Conservation (phyloP, 2,329 filamentous ascomycete species). For the Keithomyces neogunnii region DNA sequence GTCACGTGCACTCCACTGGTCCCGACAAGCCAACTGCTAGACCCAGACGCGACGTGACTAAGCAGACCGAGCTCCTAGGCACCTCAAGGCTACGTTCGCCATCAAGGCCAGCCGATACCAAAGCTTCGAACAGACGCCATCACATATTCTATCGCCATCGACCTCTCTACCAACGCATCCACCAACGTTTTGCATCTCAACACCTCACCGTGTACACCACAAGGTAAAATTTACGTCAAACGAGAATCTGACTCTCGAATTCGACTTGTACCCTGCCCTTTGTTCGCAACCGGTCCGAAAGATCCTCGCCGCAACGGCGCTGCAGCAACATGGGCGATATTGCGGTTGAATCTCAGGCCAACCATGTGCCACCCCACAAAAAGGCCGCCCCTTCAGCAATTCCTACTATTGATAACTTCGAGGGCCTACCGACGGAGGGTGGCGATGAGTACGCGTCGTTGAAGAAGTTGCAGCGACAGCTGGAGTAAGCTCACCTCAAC, state of each 20-base stretch:
- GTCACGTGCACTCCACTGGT: neutral
- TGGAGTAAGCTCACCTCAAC: slow-evolving; percentile 59
- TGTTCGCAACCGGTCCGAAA: neutral
- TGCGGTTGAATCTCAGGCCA: slow-evolving; percentile 72
- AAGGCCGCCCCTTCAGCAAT: slow-evolving; percentile 73
- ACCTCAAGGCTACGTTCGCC: slow-evolving; percentile 5
- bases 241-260: neutral
- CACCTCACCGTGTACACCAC: neutral
- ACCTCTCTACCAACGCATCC: neutral
- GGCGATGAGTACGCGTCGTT: slow-evolving; percentile 90
- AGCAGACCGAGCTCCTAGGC: slow-evolving; percentile 1
- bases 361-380: slow-evolving; percentile 68
- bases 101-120: neutral
- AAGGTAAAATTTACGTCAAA: neutral
- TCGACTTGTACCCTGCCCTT: neutral
- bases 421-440: slow-evolving; percentile 71
- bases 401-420: slow-evolving; percentile 82
- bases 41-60: neutral
- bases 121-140: neutral
- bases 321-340: slow-evolving; percentile 70
- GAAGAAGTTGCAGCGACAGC: slow-evolving; percentile 92
- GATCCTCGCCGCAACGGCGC: neutral
- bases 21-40: neutral
- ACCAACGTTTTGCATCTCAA: neutral
- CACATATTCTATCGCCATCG: neutral